Percentiles rank a stretch among this genome's conserved stretches.
phyloP scores from a whole-genome alignment of 2,329 filamentous ascomycete species.

The Penicillium rolfsii region DNA sequence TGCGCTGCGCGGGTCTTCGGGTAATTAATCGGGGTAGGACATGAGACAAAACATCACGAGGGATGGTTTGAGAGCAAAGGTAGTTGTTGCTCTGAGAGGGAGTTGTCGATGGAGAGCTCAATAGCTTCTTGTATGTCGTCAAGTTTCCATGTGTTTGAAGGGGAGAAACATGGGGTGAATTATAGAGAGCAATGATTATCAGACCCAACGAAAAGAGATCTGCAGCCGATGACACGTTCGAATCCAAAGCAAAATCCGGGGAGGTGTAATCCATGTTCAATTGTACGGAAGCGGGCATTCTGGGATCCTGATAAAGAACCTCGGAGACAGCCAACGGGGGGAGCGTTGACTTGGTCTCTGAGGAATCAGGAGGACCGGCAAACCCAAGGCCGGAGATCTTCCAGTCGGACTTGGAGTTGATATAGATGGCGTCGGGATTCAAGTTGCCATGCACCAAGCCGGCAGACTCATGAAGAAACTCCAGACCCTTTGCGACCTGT shows the following conservation, averaged over 20 bases:
- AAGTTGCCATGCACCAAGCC: conserved; percentile 92
- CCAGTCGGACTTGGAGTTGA: conserved; percentile 98
- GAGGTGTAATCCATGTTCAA: conserved; percentile 91
- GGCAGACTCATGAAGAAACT: conserved; percentile 94
- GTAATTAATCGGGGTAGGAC: conserved; percentile 87
- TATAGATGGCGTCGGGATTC: conserved; percentile 87
- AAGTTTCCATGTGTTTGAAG: conserved; percentile 79
- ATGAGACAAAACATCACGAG: conserved; percentile 72
- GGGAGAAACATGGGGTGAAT: conserved; percentile 88
- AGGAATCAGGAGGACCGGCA: conserved; percentile 76
- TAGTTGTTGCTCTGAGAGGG: conserved; percentile 84
- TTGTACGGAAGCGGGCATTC: conserved; percentile 80
- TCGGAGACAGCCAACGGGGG: conserved; percentile 81
- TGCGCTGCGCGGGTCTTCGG: conserved; percentile 79
- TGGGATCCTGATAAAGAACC: conserved; percentile 79
- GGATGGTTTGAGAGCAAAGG: conserved; percentile 75
- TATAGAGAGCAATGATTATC: conserved; percentile 86
- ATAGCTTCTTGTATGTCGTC: conserved; percentile 81
- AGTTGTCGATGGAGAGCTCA: conserved; percentile 75
- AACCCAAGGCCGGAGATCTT: conserved; percentile 96
- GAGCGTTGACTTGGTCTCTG: conserved; percentile 73
- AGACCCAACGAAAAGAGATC: conserved; percentile 95
- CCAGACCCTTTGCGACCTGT: conserved; percentile 89
- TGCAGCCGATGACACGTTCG: conserved; percentile 77
- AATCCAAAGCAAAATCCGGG: conserved; percentile 92